Conservation (phyloP, 2,329 filamentous ascomycete species). For the Penicillium brevicompactum region DNA sequence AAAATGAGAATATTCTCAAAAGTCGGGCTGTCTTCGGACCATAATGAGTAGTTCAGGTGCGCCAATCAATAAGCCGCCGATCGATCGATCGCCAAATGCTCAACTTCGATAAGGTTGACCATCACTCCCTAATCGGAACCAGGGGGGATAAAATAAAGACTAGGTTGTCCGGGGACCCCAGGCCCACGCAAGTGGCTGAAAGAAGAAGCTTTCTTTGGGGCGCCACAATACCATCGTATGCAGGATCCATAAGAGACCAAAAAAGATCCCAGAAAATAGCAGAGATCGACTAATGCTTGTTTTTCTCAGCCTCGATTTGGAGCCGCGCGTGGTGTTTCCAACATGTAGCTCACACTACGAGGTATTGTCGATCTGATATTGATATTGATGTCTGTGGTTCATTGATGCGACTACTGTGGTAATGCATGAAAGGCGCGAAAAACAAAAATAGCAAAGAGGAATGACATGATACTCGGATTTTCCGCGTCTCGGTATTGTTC, state of each 20-base stretch:
- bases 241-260: not conserved
- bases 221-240: slow-evolving; percentile 13
- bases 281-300: not conserved
- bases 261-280: not conserved
- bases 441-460: slow-evolving; percentile 1
- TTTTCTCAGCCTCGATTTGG: not conserved
- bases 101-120: not conserved
- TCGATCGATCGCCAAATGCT: not conserved
- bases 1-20: not conserved
- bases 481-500: slow-evolving; percentile 14
- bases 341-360: not conserved
- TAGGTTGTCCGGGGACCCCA: slow-evolving; percentile 17
- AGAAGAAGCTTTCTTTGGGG: slow-evolving; percentile 16
- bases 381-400: not conserved
- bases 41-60: not conserved
- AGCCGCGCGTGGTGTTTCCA: not conserved
- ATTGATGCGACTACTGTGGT: not conserved
- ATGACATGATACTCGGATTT: slow-evolving; percentile 15
- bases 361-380: not conserved
- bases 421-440: not conserved
- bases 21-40: not conserved
- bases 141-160: slow-evolving; percentile 6
- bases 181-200: slow-evolving; percentile 21
- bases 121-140: not conserved
- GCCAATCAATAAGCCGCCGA: not conserved